phyloP scores from a whole-genome alignment of 345 rosid genomes.

The Camelina sativa region DNA sequence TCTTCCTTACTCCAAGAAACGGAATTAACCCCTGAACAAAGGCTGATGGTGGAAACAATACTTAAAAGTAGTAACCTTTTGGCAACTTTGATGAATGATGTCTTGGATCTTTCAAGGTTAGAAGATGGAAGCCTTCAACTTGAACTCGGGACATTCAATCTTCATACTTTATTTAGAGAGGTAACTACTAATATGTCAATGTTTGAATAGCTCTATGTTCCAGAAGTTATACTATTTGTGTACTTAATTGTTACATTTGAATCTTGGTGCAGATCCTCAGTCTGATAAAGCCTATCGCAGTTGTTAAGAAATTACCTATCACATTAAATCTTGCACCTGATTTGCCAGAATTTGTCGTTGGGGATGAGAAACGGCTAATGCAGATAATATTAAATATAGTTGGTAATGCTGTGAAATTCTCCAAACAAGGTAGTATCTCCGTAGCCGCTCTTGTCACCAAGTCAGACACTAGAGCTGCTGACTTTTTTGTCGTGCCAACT shows the following conservation, averaged over 20 bases:
- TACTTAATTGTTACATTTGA: slow-evolving; percentile 13
- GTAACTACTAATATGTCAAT: slow-evolving; percentile 40
- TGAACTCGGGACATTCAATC: slow-evolving; percentile 72
- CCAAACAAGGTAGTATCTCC: slow-evolving; percentile 81
- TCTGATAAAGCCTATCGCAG: slow-evolving; percentile 89
- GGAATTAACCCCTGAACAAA: slow-evolving; percentile 90
- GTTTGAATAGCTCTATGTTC: background rate
- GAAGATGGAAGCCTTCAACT: slow-evolving; percentile 99
- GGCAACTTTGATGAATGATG: slow-evolving; percentile 93
- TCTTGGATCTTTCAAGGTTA: slow-evolving; percentile 94
- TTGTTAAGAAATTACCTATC: slow-evolving; percentile 76
- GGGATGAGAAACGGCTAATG: slow-evolving; percentile 93
- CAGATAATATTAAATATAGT: slow-evolving; percentile 85
- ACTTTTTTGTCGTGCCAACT: slow-evolving; percentile 62
- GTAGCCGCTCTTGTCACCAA: slow-evolving; percentile 78
- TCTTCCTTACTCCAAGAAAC: slow-evolving; percentile 98
- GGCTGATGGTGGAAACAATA: slow-evolving; percentile 94
- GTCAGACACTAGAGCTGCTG: slow-evolving; percentile 70
- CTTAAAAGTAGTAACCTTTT: slow-evolving; percentile 90
- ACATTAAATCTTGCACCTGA: slow-evolving; percentile 81
- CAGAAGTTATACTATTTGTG: background rate
- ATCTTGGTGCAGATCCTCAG: slow-evolving; percentile 68
- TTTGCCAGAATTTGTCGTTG: slow-evolving; percentile 82
- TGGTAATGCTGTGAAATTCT: slow-evolving; percentile 96
- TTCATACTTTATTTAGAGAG: slow-evolving; percentile 77